Evolutionary conservation across 805 yeast species (phyloP), one percentile per base, ranked within the genome.

Genomic region (Blastobotrys terrestris): DNA sequence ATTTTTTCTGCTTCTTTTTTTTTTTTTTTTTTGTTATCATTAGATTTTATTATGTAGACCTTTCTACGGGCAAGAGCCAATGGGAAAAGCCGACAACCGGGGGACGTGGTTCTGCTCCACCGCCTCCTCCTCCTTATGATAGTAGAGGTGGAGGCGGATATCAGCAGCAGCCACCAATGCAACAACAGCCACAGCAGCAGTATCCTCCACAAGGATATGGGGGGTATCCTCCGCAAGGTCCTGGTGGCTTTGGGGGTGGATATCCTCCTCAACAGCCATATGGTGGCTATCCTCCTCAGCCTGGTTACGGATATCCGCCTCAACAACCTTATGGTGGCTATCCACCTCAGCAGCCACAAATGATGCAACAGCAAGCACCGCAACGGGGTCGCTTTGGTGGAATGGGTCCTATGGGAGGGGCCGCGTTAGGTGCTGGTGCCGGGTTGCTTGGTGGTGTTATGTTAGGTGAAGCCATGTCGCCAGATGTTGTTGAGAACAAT

Each of bases 11-110:
- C 7, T 13, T 7, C 3, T 5, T 3, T 39, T 45, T 13, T 35
- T 21, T 13, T 15, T 8, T 8, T 6, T 15, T 44, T 39, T 26
- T 2, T 22, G 74, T 82, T 53, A 85, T 85, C 65, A 74, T 77
- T 48, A 80, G 85, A 1, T 88, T 84, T 83, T 92, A 83, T 67
- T 92, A 83, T 63, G 96, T 92, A n/a, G 75, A 89, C 60, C 70
- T 86, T 58, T 63, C 74, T 14, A 79, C 87, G 13, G 84, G 86
- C 55, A 73, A 80, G 59, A 87, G 96, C 0, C 97, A 90, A 67
- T 92, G 98, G 98, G 96, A 87, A 50, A 80, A 83, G 13, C 97
- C 97, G 14, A 18, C 52, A 1, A 64, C 52, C 20, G 46, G 13
- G 5, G 19, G n/a, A 14, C 40, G 21, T 15, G 22, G 46, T 18